phyloP scores from a whole-genome alignment of 371 early-diverging fungal genomes.

The Mucor velutinosus region DNA sequence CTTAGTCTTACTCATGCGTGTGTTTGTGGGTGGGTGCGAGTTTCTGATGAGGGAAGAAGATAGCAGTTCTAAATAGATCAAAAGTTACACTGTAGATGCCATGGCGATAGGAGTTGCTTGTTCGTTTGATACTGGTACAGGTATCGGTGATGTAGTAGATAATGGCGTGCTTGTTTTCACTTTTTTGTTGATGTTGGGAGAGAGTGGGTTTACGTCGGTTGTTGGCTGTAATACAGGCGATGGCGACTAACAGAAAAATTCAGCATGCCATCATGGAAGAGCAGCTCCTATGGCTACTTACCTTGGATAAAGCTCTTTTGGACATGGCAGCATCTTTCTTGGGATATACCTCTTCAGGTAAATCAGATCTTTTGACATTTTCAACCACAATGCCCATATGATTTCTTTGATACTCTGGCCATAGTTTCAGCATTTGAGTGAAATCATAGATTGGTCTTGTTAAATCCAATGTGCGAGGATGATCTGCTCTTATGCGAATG shows the following conservation, averaged over 20 bases:
- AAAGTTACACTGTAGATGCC: neutral
- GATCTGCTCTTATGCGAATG: constrained; percentile 52
- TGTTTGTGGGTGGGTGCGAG: neutral
- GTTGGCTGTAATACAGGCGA: constrained; percentile 6
- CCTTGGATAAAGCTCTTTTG: constrained; percentile 12
- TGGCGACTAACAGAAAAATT: constrained; percentile 1
- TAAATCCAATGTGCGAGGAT: constrained; percentile 62
- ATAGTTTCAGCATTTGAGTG: constrained; percentile 63
- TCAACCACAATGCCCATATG: constrained; percentile 60
- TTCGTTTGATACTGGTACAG: neutral
- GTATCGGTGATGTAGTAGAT: neutral
- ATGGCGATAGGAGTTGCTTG: neutral
- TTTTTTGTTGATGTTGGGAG: neutral
- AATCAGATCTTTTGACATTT: constrained; percentile 1
- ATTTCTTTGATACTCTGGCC: constrained; percentile 69
- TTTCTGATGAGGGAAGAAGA: neutral
- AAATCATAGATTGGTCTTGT: constrained; percentile 77
- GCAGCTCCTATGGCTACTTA: neutral
- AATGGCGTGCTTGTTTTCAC: neutral
- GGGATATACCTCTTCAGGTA: constrained; percentile 4
- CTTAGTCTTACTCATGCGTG: neutral
- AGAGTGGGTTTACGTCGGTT: neutral
- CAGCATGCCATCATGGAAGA: neutral
- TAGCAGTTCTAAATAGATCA: neutral
- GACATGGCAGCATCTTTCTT: neutral